Base-by-base conservation (phyloP, 129 eudicot species). In the Arctium minus region DNA sequence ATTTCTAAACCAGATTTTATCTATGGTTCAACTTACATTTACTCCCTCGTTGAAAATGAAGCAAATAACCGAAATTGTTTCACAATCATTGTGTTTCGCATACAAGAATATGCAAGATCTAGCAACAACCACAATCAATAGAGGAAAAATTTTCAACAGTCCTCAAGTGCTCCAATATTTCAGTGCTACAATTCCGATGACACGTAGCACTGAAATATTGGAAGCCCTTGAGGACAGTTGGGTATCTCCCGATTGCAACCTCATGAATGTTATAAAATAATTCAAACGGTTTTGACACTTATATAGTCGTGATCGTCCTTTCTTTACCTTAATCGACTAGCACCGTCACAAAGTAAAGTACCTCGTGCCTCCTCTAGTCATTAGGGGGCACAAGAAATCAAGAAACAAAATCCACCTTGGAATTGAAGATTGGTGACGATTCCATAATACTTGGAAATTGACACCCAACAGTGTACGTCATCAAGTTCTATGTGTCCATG, bases 201-300 rank as follows among this genome's bases (percentile, higher is more conserved):
- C 5, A 10, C 5, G n/a, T 38, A 18, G 27, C 32, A 40, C 67
- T 71, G 73, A 50, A 39, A 78, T 83, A 83, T 83, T 83, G 86
- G 82, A 77, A 37, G 72, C 82, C 86, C 69, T 83, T 77, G 86
- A 83, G 82, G 74, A 79, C 62, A 36, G 73, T 77, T 83, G 44
- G 3, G 33, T 48, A 82, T 67, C 80, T 81, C 50, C 42, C 2
- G 68, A 60, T 60, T 60, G 68, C 65, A 46, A 60, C 30, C 68
- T 60, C 30, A 60, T 17, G 30, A 60, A 60, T n/a, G 68, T 60
- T 60, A 60, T 60, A 60, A 22, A 1, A 60, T 60, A 60, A n/a
- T 60, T 60, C 29, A 72, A 32, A 30, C 0, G 0, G 11, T 33
- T 33, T 71, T 71, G 37, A 17, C 75, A 33, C 7, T 32, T 71